phyloP scores from a whole-genome alignment of 192 early-diverging fungal species.

The Coemansia reversa region DNA sequence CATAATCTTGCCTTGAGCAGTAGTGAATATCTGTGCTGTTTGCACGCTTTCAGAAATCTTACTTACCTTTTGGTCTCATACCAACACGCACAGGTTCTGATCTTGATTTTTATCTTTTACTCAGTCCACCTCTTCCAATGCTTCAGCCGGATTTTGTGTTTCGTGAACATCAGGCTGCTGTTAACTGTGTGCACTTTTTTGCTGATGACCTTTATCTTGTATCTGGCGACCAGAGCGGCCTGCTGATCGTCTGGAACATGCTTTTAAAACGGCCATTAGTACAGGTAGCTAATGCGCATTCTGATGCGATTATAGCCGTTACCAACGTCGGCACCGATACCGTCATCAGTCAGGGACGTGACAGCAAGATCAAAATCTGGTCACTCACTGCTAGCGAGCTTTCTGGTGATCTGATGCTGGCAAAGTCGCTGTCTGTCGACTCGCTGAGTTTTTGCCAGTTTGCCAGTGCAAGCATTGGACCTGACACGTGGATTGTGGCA shows the following conservation, averaged over 20 bases:
- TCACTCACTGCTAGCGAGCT: slow-evolving; percentile 29
- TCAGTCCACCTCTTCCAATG: slow-evolving; percentile 10
- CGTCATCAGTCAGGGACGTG: slow-evolving; percentile 46
- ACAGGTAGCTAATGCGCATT: slow-evolving; percentile 19
- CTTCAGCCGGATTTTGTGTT: slow-evolving; percentile 50
- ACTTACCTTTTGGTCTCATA: background rate
- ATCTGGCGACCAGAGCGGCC: slow-evolving; percentile 50
- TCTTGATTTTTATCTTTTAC: slow-evolving; percentile 1
- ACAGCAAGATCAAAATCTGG: slow-evolving; percentile 48
- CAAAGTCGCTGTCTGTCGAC: slow-evolving; percentile 22
- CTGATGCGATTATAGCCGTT: slow-evolving; percentile 25
- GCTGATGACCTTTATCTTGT: slow-evolving; percentile 37
- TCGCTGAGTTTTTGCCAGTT: slow-evolving; percentile 54
- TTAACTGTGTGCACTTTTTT: slow-evolving; percentile 51
- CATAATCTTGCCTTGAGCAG: background rate
- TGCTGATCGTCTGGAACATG: slow-evolving; percentile 52
- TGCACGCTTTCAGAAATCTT: background rate
- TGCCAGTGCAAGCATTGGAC: background rate
- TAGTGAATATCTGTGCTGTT: background rate
- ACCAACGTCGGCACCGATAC: slow-evolving; percentile 21
- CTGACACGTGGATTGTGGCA: slow-evolving; percentile 25
- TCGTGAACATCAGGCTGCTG: slow-evolving; percentile 44
- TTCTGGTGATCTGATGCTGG: slow-evolving; percentile 12
- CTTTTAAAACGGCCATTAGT: slow-evolving; percentile 38
- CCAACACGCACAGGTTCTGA: background rate